A percentile compares a stretch with the other conserved stretches of the same genome.
These are phyloP conservation scores for Ustilago esculenta DNA, from an alignment of 1,284 basidiomycete genomes.

Conservation along the genomic window DNA sequence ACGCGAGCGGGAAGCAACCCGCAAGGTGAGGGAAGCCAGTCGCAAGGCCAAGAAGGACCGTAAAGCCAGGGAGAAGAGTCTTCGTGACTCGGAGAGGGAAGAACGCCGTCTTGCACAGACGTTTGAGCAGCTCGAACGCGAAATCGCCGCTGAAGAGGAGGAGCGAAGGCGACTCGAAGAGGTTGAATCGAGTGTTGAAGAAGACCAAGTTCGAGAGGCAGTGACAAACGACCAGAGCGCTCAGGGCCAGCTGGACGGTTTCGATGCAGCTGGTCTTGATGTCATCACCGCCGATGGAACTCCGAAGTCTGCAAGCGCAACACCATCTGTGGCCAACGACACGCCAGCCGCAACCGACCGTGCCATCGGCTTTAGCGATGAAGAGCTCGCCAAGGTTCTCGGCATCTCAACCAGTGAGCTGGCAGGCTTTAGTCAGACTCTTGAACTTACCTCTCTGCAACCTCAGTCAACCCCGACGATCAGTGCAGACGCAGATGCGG, in stretches of 20 bases:
- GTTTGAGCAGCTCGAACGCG: conserved; percentile 27
- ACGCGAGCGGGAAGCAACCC: conserved; percentile 38
- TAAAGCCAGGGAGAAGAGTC: conserved; percentile 29
- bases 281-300: conserved; percentile 17
- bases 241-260: neutral
- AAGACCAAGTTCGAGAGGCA: neutral
- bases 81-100: conserved; percentile 32
- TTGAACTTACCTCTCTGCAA: conserved; percentile 21
- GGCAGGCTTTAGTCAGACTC: conserved; percentile 36
- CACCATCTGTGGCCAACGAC: conserved; percentile 12
- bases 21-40: conserved; percentile 32
- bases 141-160: conserved; percentile 40
- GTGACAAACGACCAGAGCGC: neutral
- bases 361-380: conserved; percentile 31
- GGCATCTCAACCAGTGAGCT: conserved; percentile 45
- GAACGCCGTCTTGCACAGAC: conserved; percentile 29
- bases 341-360: conserved; percentile 8
- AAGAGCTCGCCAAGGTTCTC: conserved; percentile 44
- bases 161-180: conserved; percentile 27
- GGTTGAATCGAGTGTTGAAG: conserved; percentile 22
- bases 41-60: conserved; percentile 39
- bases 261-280: neutral
- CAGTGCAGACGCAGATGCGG: neutral
- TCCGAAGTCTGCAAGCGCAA: conserved; percentile 8
- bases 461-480: neutral